These are phyloP conservation scores for Ophiostoma fasciatum DNA, from an alignment of 2,329 filamentous ascomycete species.

Conservation along the genomic window DNA sequence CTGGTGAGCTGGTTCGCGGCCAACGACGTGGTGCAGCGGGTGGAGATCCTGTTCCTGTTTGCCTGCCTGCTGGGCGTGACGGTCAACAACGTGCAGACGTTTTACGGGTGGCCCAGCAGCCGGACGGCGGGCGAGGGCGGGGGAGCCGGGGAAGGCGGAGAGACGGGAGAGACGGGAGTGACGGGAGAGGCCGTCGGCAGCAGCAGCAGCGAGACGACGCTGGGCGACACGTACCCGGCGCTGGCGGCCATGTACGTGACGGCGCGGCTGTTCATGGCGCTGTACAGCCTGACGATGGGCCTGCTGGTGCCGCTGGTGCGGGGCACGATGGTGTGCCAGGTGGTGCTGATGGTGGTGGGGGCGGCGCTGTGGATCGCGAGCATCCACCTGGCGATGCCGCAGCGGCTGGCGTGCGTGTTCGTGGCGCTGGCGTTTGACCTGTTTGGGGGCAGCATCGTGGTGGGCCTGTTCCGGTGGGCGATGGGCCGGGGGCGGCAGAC, in stretches of 20 bases:
- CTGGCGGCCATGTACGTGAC: conserved; percentile 47
- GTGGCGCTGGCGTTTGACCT: conserved; percentile 40
- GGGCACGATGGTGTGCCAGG: conserved; percentile 36
- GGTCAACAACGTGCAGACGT: conserved; percentile 45
- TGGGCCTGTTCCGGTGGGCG: conserved; percentile 23
- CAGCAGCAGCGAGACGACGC: neutral
- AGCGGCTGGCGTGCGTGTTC: conserved; percentile 40
- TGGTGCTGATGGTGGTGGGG: conserved; percentile 29
- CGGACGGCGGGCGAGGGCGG: neutral
- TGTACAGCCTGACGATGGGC: conserved; percentile 31
- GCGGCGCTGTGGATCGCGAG: conserved; percentile 43
- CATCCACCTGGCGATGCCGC: conserved; percentile 39
- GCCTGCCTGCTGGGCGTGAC: conserved; percentile 47
- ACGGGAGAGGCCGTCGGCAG: neutral
- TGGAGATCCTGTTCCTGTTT: conserved; percentile 45
- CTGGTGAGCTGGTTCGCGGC: conserved; percentile 47
- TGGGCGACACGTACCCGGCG: conserved; percentile 37
- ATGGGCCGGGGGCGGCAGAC: conserved; percentile 5
- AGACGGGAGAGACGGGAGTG: neutral
- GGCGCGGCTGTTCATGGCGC: conserved; percentile 36
- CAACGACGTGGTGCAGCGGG: conserved; percentile 42
- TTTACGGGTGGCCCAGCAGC: conserved; percentile 28
- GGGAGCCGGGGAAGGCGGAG: neutral
- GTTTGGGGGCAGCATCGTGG: conserved; percentile 27
- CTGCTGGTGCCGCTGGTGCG: conserved; percentile 42